Evolutionary conservation across 805 yeast genomes (phyloP).

Genomic region (Wickerhamiella hasegawae): DNA sequence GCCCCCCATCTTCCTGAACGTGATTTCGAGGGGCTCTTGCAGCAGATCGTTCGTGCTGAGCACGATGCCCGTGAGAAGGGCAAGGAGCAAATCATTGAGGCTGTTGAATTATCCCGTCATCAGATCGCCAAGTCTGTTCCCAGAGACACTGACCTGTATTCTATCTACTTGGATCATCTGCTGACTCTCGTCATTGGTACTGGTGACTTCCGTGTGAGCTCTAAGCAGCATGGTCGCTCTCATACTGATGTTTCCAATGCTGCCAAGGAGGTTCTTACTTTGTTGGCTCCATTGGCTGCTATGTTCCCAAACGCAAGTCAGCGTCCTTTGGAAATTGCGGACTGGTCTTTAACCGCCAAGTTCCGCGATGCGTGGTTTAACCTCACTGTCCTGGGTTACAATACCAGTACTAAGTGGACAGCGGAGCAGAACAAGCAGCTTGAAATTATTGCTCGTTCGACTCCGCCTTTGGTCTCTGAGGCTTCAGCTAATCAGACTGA

Average conservation of each 20-base stretch:
- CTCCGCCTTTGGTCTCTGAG: constrained; percentile 82
- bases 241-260: constrained; percentile 25
- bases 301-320: constrained; percentile 46
- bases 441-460: constrained; percentile 59
- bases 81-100: constrained; percentile 10
- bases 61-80: constrained; percentile 8
- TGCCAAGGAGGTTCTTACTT: constrained; percentile 52
- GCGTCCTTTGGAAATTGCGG: constrained; percentile 26
- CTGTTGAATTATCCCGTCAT: constrained; percentile 36
- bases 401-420: constrained; percentile 31
- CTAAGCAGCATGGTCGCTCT: constrained; percentile 45
- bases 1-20: constrained; percentile 9
- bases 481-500: constrained; percentile 70
- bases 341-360: constrained; percentile 36
- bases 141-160: constrained; percentile 29
- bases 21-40: constrained; percentile 10
- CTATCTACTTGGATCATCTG: constrained; percentile 45
- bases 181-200: constrained; percentile 50
- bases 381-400: constrained; percentile 78
- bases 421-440: constrained; percentile 33
- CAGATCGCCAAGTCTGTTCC: constrained; percentile 23
- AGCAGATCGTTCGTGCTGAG: constrained; percentile 9
- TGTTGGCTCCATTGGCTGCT: constrained; percentile 59
- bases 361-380: constrained; percentile 92
- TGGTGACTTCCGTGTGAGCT: constrained; percentile 49